These are phyloP conservation scores for Pleomassaria siparia DNA, from an alignment of 2,329 filamentous ascomycete genomes.

Conservation along the genomic window DNA sequence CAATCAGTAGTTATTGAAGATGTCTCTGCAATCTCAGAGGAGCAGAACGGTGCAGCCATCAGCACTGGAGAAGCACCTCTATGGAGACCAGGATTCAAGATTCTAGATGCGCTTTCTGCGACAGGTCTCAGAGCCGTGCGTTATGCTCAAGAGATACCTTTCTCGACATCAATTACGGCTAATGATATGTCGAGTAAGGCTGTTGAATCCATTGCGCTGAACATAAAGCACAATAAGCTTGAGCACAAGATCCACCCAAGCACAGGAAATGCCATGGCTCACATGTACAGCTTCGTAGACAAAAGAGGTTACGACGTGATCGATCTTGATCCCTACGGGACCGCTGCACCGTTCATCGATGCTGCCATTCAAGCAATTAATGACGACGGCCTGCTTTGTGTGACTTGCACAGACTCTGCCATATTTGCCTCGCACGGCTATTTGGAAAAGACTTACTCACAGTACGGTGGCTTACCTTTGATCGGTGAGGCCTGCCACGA, in stretches of 20 bases:
- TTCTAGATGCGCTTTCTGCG: constrained; percentile 91
- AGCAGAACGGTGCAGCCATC: not conserved
- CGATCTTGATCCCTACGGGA: constrained; percentile 94
- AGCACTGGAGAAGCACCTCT: constrained; percentile 12
- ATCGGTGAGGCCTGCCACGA: constrained; percentile 89
- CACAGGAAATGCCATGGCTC: constrained; percentile 79
- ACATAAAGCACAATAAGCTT: constrained; percentile 80
- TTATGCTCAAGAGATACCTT: constrained; percentile 89
- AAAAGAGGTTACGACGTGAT: constrained; percentile 78
- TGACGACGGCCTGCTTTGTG: constrained; percentile 87
- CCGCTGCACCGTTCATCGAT: constrained; percentile 89
- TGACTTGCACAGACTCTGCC: constrained; percentile 94
- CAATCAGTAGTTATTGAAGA: no score
- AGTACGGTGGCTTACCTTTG: constrained; percentile 88
- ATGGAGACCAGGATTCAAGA: constrained; percentile 49
- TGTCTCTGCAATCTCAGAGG: not conserved
- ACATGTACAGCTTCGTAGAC: constrained; percentile 80
- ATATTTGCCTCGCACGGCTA: constrained; percentile 95
- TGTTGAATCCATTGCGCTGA: constrained; percentile 77
- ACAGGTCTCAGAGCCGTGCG: constrained; percentile 88
- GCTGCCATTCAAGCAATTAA: constrained; percentile 83
- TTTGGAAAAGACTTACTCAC: constrained; percentile 85
- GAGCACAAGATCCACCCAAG: constrained; percentile 70
- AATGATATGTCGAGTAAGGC: constrained; percentile 85
- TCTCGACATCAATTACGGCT: constrained; percentile 77